Base-by-base conservation (phyloP, 2,329 filamentous ascomycete genomes). In the Talaromyces sp. region DNA sequence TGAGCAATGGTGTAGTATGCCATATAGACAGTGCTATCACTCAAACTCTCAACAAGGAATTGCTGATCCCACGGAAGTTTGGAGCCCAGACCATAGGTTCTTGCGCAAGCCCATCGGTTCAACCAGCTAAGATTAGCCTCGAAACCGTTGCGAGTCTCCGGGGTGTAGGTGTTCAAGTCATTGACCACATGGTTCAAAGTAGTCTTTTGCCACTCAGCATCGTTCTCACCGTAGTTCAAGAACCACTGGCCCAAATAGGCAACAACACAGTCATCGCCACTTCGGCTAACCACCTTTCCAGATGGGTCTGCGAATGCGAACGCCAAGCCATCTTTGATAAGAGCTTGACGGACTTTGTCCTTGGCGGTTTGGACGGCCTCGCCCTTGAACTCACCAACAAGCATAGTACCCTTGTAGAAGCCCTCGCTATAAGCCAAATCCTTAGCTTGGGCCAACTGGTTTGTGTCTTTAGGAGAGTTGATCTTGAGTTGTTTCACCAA, bases 231-330 rank as follows among this genome's bases (percentile, higher is more conserved):
- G 74, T 99, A 99, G 80, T 97, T 94, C 72, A 99, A 83, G 81
- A 96, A 99, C 93, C 95, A 99, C 79, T 99, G 95, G 72, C 97
- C 94, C 74, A 98, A 88, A 70, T 94, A 88, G 35, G 93, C 91
- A 66, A 95, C 94, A 65, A 97, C 93, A 76, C 95, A 98, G 70
- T 96, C 92, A 74, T 98, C 94, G 33, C 90, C 92, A 71, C 91
- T 96, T 78, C 95, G 86, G 74, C 90, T 94, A 67, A 96, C 87
- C 69, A 98, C 95, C 78, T 90, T 87, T 71, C 90, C 90, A 77
- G 97, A 93, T 2, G 95, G 95, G 78, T 99, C 95, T 13, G 92
- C 93, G 75, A 98, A 99, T 70, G 88, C 87, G 78, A 99, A 97
- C 14, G 93, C 95, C 68, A 91, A 84, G 0, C 89, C 88, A 47